These are phyloP conservation scores for Podospora australis DNA, from an alignment of 495 filamentous ascomycete species.

Conservation along the genomic window DNA sequence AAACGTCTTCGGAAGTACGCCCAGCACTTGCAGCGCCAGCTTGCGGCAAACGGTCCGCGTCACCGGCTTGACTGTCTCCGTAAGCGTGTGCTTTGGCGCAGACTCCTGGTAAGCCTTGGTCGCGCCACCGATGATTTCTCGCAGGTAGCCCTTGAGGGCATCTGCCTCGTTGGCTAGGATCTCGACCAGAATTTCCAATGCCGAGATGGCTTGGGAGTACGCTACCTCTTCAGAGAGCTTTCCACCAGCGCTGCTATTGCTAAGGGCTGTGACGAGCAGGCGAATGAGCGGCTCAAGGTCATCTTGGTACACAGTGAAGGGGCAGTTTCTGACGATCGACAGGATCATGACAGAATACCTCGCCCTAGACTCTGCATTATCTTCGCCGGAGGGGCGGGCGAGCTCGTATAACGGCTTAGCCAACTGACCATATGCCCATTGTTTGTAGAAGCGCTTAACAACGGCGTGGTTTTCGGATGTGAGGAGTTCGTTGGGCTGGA, in stretches of 20 bases:
- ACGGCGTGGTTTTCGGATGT: slow-evolving; percentile 25
- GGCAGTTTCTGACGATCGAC: slow-evolving; percentile 34
- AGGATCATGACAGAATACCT: slow-evolving; percentile 28
- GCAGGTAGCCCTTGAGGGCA: slow-evolving; percentile 30
- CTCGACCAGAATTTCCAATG: slow-evolving; percentile 33
- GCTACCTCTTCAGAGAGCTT: slow-evolving; percentile 11
- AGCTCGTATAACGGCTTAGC: slow-evolving; percentile 23
- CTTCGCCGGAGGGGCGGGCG: slow-evolving; percentile 17
- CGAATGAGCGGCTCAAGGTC: slow-evolving; percentile 31
- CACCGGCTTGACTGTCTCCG: neutral
- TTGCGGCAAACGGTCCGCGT: slow-evolving; percentile 21
- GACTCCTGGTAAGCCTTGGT: slow-evolving; percentile 24
- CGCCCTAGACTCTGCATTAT: slow-evolving; percentile 10
- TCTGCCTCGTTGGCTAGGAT: slow-evolving; percentile 32
- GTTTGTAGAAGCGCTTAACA: slow-evolving; percentile 27
- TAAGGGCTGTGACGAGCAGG: slow-evolving; percentile 33
- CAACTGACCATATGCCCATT: slow-evolving; percentile 28
- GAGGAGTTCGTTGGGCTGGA: slow-evolving; percentile 19
- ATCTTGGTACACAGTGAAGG: slow-evolving; percentile 35
- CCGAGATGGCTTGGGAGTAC: slow-evolving; percentile 20
- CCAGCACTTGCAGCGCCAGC: slow-evolving; percentile 34
- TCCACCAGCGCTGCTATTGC: slow-evolving; percentile 1
- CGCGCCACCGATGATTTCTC: slow-evolving; percentile 29
- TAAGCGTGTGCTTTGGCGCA: slow-evolving; percentile 9
- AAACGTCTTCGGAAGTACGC: slow-evolving; percentile 31